Base-by-base conservation (phyloP, 108 stramenopile genomes). In the Cyclotella cryptica region DNA sequence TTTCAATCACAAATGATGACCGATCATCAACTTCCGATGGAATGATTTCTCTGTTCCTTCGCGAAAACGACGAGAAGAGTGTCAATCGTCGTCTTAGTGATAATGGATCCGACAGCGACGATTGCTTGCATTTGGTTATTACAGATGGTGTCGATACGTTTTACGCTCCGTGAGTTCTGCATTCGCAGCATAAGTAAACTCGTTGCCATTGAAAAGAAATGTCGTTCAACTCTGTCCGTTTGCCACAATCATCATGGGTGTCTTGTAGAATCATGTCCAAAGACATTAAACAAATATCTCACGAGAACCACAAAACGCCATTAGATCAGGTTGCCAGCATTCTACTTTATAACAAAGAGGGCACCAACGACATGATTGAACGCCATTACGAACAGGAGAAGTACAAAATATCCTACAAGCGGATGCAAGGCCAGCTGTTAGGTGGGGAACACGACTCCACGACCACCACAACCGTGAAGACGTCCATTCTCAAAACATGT, bases 91-190 rank as follows among this genome's bases (percentile, higher is more conserved):
- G 58, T 24, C 55, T 24, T 49, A 54, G 74, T 47, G 41, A 44
- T 24, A 46, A 29, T 2, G 28, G 51, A 28, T 39, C 39, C 49
- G 77, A 69, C 47, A 62, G 77, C 1, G 70, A 82, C 30, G 54
- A 63, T 42, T 51, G 66, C 28, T 40, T 83, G 39, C 81, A 83
- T 72, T 45, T 83, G 54, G 40, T 76, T 42, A 52, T 76, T 17
- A 67, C 81, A 15, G 81, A 83, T 72, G 81, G 81, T 21, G 45
- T 45, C 2, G 45, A 72, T 72, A 83, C 81, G 7, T 83, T 67
- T 63, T 67, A 83, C 57, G 45, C 75, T 28, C 40, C 60, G 79
- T 80, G 60, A 62, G 79, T 29, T 44, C 12, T 59, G 26, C 15
- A 64, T 9, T 64, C 18, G 63, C 5, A 27, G 21, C 17, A 5